These are phyloP conservation scores for Dunaliella primolecta DNA, from an alignment of 139 green algal genomes.

Conservation along the genomic window DNA sequence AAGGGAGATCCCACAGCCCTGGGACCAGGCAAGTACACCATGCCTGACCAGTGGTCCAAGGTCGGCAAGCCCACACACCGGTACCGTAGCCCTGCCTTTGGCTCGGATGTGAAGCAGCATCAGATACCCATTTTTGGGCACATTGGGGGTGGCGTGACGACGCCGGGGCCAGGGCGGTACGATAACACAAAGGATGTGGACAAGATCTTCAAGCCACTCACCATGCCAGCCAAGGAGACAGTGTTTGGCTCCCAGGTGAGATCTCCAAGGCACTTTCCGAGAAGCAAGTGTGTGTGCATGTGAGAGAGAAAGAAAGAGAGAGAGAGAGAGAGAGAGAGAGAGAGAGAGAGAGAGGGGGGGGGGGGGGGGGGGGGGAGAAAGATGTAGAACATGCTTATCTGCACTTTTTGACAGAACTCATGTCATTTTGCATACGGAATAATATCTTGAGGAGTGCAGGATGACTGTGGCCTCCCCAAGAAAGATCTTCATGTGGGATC, in stretches of 20 bases:
- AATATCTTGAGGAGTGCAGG: no score
- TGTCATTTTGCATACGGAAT: no score
- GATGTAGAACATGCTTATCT: neutral
- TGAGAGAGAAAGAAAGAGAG: no score
- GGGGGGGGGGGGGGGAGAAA: no score
- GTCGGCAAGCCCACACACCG: neutral
- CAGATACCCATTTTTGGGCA: neutral
- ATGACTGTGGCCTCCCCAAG: no score
- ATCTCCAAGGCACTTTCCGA: no score
- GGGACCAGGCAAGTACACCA: conserved; percentile 9
- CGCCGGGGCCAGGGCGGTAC: conserved; percentile 10
- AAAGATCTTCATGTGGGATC: no score
- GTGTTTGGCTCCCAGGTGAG: conserved; percentile 17
- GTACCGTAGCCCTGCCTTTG: neutral
- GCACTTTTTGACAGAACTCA: no score
- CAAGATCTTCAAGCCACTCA: conserved; percentile 6
- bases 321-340: no score
- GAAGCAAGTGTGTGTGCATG: no score
- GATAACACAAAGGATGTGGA: conserved; percentile 11
- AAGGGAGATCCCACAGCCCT: conserved; percentile 3
- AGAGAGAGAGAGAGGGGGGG: no score
- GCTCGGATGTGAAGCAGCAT: neutral
- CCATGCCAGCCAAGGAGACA: conserved; percentile 1
- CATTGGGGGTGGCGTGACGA: neutral
- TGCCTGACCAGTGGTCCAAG: conserved; percentile 6